Percentiles rank a stretch among this genome's conserved stretches.
These are phyloP conservation scores for Isabelozyma pseudorhagii DNA, from an alignment of 805 yeast species.

Conservation along the genomic window DNA sequence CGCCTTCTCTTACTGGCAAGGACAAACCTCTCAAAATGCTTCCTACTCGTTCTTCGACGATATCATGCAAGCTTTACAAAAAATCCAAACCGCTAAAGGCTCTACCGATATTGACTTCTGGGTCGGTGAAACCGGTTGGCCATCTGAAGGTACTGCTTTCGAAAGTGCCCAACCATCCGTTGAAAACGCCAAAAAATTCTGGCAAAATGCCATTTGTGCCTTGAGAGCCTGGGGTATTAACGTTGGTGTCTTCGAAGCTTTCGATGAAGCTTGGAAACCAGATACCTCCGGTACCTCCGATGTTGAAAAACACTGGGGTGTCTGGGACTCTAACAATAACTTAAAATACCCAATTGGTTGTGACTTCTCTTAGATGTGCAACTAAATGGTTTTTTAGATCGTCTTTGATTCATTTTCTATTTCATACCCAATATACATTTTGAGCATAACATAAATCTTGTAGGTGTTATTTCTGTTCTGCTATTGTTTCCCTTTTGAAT, in stretches of 20 bases:
- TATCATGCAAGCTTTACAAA: constrained; percentile 94
- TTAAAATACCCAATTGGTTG: constrained; percentile 39
- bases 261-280: constrained; percentile 96
- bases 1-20: constrained; percentile 99
- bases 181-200: constrained; percentile 72
- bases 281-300: constrained; percentile 78
- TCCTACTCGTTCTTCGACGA: constrained; percentile 93
- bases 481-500: no score
- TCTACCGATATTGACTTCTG: constrained; percentile 82
- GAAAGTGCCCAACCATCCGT: constrained; percentile 66
- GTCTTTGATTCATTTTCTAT: neutral
- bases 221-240: constrained; percentile 95
- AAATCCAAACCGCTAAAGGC: constrained; percentile 83
- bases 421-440: neutral
- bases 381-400: neutral
- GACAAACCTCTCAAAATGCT: constrained; percentile 79
- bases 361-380: constrained; percentile 15
- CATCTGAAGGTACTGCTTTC: constrained; percentile 76
- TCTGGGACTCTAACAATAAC: constrained; percentile 53
- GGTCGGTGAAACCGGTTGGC: constrained; percentile 99
- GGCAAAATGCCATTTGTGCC: constrained; percentile 89
- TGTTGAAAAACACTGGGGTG: constrained; percentile 96
- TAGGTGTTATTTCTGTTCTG: neutral
- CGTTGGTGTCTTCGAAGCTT: constrained; percentile 90
- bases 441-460: neutral